These are phyloP conservation scores for Tolypocladium sp. DNA, from an alignment of 2,329 filamentous ascomycete species.

Conservation along the genomic window DNA sequence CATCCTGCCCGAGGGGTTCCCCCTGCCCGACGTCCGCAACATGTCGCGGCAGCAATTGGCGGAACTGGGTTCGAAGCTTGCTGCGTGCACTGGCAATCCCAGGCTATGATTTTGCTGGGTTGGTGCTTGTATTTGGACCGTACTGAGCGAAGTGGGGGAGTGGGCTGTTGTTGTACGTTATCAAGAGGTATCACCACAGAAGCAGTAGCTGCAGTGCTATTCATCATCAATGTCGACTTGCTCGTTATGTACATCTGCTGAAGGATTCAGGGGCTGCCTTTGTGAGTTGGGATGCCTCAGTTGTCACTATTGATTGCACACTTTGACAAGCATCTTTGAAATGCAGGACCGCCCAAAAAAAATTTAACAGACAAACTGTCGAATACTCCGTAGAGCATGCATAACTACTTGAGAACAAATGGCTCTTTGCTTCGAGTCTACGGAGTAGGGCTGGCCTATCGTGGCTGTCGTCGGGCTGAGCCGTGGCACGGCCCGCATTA, in stretches of 20 bases:
- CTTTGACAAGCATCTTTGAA: too few species aligned
- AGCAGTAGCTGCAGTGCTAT: background rate
- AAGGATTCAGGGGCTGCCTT: background rate
- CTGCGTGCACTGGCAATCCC: background rate
- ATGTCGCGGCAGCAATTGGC: background rate
- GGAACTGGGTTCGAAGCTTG: background rate
- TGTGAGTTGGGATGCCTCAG: background rate
- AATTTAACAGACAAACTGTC: background rate
- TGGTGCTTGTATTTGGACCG: background rate
- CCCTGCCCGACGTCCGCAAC: background rate
- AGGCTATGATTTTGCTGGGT: background rate
- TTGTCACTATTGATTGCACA: background rate
- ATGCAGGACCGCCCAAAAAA: background rate
- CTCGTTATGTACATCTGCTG: background rate
- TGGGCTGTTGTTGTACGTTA: background rate
- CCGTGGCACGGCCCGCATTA: background rate
- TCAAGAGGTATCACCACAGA: background rate
- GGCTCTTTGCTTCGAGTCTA: too few species aligned
- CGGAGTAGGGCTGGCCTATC: too few species aligned
- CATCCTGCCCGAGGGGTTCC: background rate
- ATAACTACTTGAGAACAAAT: background rate
- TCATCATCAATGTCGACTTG: background rate
- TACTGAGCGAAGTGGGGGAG: background rate
- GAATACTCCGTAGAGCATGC: background rate
- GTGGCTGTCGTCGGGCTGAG: background rate